Evolutionary conservation across 2,329 filamentous ascomycete genomes (phyloP), one percentile per base, ranked within the genome.

Genomic region (Pseudopyricularia cyperi): DNA sequence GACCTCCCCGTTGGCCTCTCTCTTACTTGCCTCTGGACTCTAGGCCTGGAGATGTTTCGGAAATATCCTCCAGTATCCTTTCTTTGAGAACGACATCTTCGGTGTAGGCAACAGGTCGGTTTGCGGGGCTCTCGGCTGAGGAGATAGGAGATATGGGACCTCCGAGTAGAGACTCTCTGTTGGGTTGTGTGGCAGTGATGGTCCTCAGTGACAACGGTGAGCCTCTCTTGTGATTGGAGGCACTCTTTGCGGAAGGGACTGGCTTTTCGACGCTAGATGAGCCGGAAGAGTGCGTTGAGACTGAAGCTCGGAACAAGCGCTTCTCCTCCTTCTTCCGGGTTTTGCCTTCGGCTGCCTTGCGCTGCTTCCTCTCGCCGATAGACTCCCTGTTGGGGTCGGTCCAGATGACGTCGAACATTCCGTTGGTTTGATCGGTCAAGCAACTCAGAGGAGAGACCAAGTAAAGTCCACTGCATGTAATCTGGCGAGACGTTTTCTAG

Each of bases 351-450:
- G 61, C 59, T 55, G 72, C 71, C 57, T 77, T 79, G 48, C 70
- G 71, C 2, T 71, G 68, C 15, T 71, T 71, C 52, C 72, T 69
- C 59, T 80, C 72, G 3, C 76, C 74, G 15, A 79, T 70, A 8
- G 71, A 68, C 63, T 80, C 74, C 53, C 69, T 66, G 49, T 74
- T 67, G 22, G 73, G 74, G 53, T 80, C 77, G 4, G 75, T 75
- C 77, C 77, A 81, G 47, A 77, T 65, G 32, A 80, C 73, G 60
- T 80, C 76, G 60, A 78, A 80, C 77, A 81, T 81, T 48, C 7
- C 22, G 37, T 42, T n/a, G 37, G 33, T 64, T 61, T 9, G 22
- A 11, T 4, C 14, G 17, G n/a, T 22, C 17, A 7, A 42, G 37
- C 17, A 19, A 22, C 14, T 11, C 12, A 7, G 17, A 9, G 7